A percentile compares a stretch with the other conserved stretches of the same genome.
Evolutionary conservation across 139 green algal species (phyloP).

Genomic region (Haematococcus sp.): DNA sequence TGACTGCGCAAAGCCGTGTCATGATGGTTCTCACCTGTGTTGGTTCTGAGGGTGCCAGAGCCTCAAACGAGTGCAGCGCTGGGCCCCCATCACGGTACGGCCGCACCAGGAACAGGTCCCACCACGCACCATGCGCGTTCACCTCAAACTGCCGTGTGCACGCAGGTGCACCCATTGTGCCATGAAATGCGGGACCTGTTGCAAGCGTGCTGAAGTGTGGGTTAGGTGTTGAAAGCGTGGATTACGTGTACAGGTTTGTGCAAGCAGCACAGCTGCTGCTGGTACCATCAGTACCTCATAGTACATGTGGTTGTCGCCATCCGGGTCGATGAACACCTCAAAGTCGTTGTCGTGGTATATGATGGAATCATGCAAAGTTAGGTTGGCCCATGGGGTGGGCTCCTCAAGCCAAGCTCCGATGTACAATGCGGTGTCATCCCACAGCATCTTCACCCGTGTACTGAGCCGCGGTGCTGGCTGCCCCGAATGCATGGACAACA

Average conservation of each 20-base stretch:
- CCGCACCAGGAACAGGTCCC: constrained; percentile 26
- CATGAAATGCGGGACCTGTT: neutral
- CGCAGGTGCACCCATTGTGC: neutral
- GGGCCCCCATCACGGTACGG: constrained; percentile 16
- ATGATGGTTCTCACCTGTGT: too few relatives aligned
- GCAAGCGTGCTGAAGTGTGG: too few relatives aligned
- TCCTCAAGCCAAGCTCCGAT: constrained; percentile 15
- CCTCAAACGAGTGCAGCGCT: neutral
- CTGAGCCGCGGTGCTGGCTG: neutral
- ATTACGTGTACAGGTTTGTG: neutral
- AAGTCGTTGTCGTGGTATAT: constrained; percentile 34
- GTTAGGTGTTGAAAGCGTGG: too few relatives aligned
- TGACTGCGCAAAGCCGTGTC: too few relatives aligned
- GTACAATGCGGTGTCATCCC: constrained; percentile 11
- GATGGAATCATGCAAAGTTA: constrained; percentile 12
- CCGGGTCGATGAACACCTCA: constrained; percentile 41
- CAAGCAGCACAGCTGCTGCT: neutral
- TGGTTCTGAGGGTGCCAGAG: neutral
- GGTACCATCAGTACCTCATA: constrained; percentile 13
- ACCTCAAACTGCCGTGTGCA: neutral
- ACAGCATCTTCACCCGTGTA: constrained; percentile 20
- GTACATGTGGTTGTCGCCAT: constrained; percentile 40
- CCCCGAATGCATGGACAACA: too few relatives aligned
- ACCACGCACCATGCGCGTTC: constrained; percentile 15
- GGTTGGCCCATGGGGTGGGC: neutral